Percentiles rank a stretch among this genome's conserved stretches.
These are phyloP conservation scores for Sphaerosporella brunnea DNA, from an alignment of 495 filamentous ascomycete species.

Conservation along the genomic window DNA sequence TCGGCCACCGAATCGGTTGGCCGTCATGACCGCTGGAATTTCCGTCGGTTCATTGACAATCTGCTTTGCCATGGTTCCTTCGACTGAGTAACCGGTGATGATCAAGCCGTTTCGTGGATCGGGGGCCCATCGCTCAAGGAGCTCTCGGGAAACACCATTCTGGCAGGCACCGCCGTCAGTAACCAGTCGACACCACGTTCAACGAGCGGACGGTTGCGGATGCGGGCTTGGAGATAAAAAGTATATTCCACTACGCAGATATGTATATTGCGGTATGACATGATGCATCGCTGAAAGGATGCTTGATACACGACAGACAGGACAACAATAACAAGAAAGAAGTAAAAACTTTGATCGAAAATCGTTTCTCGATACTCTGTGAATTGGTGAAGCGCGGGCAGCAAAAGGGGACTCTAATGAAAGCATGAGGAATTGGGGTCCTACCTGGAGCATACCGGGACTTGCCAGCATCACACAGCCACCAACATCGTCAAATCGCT, in stretches of 20 bases:
- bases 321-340: too few species aligned
- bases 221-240: background rate
- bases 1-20: conserved; percentile 34
- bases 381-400: too few species aligned
- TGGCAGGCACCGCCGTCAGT: too few species aligned
- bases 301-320: background rate
- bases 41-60: conserved; percentile 82
- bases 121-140: conserved; percentile 89
- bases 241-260: conserved; percentile 6
- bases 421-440: conserved; percentile 8
- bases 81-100: conserved; percentile 93
- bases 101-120: conserved; percentile 89
- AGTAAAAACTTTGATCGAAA: too few species aligned
- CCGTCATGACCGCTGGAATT: conserved; percentile 81
- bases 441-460: conserved; percentile 66
- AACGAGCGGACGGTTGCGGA: background rate
- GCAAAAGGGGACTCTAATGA: too few species aligned
- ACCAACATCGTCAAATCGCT: conserved; percentile 89
- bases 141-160: conserved; percentile 77
- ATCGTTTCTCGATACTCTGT: background rate
- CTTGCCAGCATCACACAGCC: conserved; percentile 93
- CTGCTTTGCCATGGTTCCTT: conserved; percentile 94
- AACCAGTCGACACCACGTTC: background rate
- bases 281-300: conserved; percentile 1
- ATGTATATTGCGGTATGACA: conserved; percentile 3